phyloP scores from a whole-genome alignment of 2,329 filamentous ascomycete species.

The Aspergillus sp. region DNA sequence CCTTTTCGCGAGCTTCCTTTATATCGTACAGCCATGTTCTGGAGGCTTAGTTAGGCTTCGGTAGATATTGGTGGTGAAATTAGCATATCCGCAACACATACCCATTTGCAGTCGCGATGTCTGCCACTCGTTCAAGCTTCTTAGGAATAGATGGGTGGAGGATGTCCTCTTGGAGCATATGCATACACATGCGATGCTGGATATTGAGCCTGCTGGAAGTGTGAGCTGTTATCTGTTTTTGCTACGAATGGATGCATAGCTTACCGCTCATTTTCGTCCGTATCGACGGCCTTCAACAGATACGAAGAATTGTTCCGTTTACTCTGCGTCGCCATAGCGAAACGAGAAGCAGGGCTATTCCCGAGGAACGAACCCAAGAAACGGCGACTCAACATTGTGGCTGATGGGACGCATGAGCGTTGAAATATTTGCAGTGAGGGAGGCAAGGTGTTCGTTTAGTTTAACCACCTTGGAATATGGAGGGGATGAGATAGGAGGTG shows the following conservation, averaged over 20 bases:
- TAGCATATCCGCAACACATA: background rate
- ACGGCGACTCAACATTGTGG: background rate
- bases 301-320: background rate
- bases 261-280: constrained; percentile 1
- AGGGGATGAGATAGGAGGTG: background rate
- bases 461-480: background rate
- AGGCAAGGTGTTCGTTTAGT: background rate
- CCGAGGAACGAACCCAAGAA: background rate
- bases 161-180: constrained; percentile 1
- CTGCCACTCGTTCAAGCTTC: background rate
- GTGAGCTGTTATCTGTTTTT: background rate
- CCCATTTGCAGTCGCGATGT: constrained; percentile 6
- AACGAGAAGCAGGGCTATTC: background rate
- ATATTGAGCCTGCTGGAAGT: background rate
- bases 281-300: background rate
- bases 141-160: background rate
- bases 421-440: background rate
- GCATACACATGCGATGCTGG: constrained; percentile 2
- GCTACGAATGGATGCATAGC: too few species aligned
- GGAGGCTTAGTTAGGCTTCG: background rate
- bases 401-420: background rate
- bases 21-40: constrained; percentile 6
- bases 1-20: background rate
- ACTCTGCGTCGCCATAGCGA: background rate
- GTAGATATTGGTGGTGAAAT: background rate